Conservation (phyloP, 1,284 basidiomycete species). For the Ceratobasidium papillatum region DNA sequence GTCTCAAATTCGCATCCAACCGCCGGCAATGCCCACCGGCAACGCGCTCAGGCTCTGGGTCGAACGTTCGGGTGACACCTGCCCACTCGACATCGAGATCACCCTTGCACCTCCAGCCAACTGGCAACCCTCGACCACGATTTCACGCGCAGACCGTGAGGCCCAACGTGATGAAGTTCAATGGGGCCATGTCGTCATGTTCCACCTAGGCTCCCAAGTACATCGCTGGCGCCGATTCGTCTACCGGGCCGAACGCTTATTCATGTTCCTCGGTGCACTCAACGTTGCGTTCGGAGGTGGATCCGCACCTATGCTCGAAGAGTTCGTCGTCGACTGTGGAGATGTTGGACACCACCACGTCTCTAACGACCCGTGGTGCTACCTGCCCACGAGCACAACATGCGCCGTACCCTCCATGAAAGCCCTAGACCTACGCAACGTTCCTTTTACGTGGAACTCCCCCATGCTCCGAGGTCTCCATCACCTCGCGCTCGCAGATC, state of each 20-base stretch:
- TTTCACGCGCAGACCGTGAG: constrained; percentile 35
- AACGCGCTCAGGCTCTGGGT: constrained; percentile 81
- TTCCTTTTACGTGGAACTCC: constrained; percentile 43
- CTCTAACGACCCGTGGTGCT: constrained; percentile 40
- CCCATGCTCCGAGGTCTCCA: constrained; percentile 54
- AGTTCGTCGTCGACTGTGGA: constrained; percentile 77
- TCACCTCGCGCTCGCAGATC: constrained; percentile 66
- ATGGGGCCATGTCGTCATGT: constrained; percentile 80
- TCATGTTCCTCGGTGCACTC: constrained; percentile 71
- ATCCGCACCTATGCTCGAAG: constrained; percentile 67
- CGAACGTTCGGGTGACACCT: constrained; percentile 71
- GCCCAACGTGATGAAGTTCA: constrained; percentile 51
- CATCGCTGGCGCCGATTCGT: constrained; percentile 80
- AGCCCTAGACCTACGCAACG: constrained; percentile 41
- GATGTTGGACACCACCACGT: constrained; percentile 52
- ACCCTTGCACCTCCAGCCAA: constrained; percentile 56
- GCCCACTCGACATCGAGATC: constrained; percentile 79
- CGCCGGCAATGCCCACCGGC: constrained; percentile 71
- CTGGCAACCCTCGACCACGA: constrained; percentile 36
- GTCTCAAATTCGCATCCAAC: constrained; percentile 71
- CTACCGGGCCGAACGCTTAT: constrained; percentile 77
- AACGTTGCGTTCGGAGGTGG: constrained; percentile 58
- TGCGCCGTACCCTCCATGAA: constrained; percentile 39
- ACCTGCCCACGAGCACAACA: constrained; percentile 26
- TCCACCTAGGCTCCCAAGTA: constrained; percentile 75